Percentiles rank a stretch among this genome's conserved stretches.
Evolutionary conservation across 371 early-diverging fungal genomes (phyloP).

Genomic region (Lichtheimia ramosa): DNA sequence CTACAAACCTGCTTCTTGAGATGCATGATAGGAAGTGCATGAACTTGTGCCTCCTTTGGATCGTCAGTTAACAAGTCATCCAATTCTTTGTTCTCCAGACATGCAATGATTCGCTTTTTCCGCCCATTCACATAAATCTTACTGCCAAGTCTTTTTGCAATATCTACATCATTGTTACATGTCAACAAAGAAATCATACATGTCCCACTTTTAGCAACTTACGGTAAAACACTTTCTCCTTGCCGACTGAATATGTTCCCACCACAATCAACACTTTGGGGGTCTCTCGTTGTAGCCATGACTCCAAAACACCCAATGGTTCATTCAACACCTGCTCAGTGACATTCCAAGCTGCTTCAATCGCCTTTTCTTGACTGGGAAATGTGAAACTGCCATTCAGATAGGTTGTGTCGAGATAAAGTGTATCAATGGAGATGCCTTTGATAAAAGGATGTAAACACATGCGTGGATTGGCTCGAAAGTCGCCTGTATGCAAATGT

Average conservation of each 20-base stretch:
- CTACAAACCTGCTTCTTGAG: conserved; percentile 50
- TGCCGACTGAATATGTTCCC: conserved; percentile 93
- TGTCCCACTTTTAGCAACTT: conserved; percentile 2
- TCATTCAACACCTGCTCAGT: not conserved
- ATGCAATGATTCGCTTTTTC: conserved; percentile 66
- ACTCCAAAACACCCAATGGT: not conserved
- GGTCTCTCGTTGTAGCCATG: not conserved
- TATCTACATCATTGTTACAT: conserved; percentile 32
- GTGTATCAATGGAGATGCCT: conserved; percentile 58
- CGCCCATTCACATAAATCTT: conserved; percentile 69
- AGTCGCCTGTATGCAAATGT: conserved; percentile 93
- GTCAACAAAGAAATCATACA: not conserved
- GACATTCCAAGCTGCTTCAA: conserved; percentile 54
- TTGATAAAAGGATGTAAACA: conserved; percentile 46
- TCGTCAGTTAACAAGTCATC: conserved; percentile 59
- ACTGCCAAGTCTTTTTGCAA: conserved; percentile 69
- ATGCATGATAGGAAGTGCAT: conserved; percentile 72
- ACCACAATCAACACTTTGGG: conserved; percentile 65
- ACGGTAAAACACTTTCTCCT: conserved; percentile 82
- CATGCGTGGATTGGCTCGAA: conserved; percentile 74
- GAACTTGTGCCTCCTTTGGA: conserved; percentile 76
- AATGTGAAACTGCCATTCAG: conserved; percentile 77
- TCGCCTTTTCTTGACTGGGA: conserved; percentile 77
- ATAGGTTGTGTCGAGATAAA: conserved; percentile 96
- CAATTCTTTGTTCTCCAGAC: conserved; percentile 70